Evolutionary conservation across 805 yeast genomes (phyloP).

Genomic region (Candida ulmi): DNA sequence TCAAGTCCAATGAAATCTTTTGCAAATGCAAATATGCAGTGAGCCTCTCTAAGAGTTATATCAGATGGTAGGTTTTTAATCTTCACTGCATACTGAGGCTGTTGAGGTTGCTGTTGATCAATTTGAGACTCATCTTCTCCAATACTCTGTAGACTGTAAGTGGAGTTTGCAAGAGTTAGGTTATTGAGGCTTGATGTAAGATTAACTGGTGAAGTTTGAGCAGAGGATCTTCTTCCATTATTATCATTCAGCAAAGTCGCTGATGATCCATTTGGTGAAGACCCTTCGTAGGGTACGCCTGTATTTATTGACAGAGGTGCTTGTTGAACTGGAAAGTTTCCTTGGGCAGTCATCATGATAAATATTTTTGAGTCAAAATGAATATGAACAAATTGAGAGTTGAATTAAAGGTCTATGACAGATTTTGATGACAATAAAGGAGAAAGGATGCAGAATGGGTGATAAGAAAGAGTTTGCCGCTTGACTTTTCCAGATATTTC

Average conservation of each 20-base stretch:
- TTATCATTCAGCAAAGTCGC: slow-evolving; percentile 5
- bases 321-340: slow-evolving; percentile 4
- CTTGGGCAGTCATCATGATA: neutral
- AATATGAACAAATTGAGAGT: neutral
- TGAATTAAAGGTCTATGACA: neutral
- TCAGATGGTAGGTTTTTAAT: slow-evolving; percentile 59
- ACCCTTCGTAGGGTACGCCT: slow-evolving; percentile 13
- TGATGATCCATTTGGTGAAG: slow-evolving; percentile 19
- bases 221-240: slow-evolving; percentile 14
- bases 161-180: slow-evolving; percentile 10
- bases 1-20: slow-evolving; percentile 52
- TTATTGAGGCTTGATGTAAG: slow-evolving; percentile 14
- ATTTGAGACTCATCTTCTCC: neutral
- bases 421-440: too few species aligned
- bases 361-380: too few species aligned
- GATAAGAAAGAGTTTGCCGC: neutral
- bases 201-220: slow-evolving; percentile 20
- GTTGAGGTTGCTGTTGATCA: slow-evolving; percentile 3
- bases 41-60: slow-evolving; percentile 59
- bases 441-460: neutral
- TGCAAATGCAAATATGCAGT: slow-evolving; percentile 64
- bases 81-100: slow-evolving; percentile 26
- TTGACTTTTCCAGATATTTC: neutral
- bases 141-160: neutral
- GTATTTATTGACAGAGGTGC: slow-evolving; percentile 9